A percentile compares a stretch with the other conserved stretches of the same genome.
Conservation (phyloP, 768 basidiomycete genomes). For the Melanogaster broomeanus region DNA sequence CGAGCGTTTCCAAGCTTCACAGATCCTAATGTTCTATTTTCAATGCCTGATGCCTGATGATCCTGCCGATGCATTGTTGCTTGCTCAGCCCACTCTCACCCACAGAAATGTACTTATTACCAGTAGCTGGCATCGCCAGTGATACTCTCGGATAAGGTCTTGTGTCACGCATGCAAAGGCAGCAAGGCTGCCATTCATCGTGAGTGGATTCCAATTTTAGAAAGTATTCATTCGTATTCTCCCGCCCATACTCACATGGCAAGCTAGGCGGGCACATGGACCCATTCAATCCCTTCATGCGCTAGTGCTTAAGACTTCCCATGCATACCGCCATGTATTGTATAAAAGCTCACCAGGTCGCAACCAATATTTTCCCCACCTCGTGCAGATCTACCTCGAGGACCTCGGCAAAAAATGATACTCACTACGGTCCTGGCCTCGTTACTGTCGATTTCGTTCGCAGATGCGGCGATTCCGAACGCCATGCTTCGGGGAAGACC, state of each 20-base stretch:
- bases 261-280: constrained; percentile 7
- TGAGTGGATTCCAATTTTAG: constrained; percentile 3
- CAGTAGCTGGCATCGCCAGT: too few species aligned
- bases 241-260: background rate
- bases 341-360: constrained; percentile 6
- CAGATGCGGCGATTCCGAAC: constrained; percentile 19
- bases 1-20: too few species aligned
- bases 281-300: background rate
- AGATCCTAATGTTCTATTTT: too few species aligned
- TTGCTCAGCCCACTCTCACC: too few species aligned
- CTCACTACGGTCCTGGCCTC: constrained; percentile 6
- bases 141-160: background rate
- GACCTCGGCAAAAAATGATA: constrained; percentile 8
- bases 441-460: constrained; percentile 10
- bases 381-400: background rate
- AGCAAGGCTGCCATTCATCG: background rate
- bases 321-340: constrained; percentile 2
- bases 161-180: background rate
- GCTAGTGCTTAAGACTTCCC: constrained; percentile 4
- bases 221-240: background rate
- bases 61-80: too few species aligned
- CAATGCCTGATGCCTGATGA: too few species aligned
- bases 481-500: constrained; percentile 22
- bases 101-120: too few species aligned
- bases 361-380: background rate